Base-by-base conservation (phyloP, 352 stramenopile species). In the Aphanomyces stellatus region DNA sequence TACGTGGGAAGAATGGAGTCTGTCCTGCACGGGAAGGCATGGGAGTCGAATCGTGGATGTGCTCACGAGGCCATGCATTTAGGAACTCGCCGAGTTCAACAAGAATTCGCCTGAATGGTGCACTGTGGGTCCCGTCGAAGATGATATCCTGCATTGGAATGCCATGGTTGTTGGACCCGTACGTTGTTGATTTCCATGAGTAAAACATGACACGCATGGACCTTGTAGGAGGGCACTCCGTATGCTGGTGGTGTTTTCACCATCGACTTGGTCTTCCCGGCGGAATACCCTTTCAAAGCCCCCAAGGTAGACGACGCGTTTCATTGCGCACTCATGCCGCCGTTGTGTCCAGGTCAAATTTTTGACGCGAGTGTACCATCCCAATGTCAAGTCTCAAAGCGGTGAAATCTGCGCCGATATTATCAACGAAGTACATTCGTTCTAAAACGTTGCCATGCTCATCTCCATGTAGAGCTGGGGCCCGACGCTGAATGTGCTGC, bases 321-420 rank as follows among this genome's bases (percentile, higher is more conserved):
- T 6, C 25, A 11, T n/a, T 46, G 11, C n/a, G 37, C 37, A n/a
- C 37, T n/a, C 1, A 0, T 46, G 5, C 19, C 27, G 11, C 24
- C 15, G 15, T 56, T 27, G 11, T 37, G 4, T 61, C 46, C 35
- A 88, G 72, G 84, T 98, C 42, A 92, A 88, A 53, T 98, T 99
- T 69, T 72, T 97, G 41, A 98, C 94, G 19, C 88, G 95, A 46
- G 88, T 98, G 27, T 99, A 99, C 76, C 96, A 99, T 83, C 95
- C 95, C 28, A 98, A 98, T 64, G 88, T 99, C 53, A 98, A 98
- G 75, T 90, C 87, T 2, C 88, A 98, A 69, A 97, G 83, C 13
- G 96, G 96, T 53, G 95, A 98, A 78, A 98, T 99, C 69, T 99
- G 96, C 69, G 91, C 92, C 59, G 89, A 97, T 65, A 82, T 99